Conservation (phyloP, 2,329 filamentous ascomycete genomes). For the Calonectria multiphialidica region DNA sequence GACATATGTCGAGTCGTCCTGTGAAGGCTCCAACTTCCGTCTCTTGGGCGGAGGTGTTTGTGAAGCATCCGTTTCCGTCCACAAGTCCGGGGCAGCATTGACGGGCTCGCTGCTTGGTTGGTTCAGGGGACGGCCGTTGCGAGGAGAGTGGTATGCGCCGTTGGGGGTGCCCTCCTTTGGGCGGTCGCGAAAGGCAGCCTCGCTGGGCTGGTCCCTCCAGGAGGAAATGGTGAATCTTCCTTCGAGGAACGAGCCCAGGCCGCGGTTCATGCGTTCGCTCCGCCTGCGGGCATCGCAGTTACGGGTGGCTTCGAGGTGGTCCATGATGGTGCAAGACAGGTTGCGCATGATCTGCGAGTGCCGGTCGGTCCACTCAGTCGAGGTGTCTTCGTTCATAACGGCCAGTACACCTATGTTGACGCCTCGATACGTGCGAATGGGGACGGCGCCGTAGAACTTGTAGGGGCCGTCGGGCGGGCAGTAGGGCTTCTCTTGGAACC, state of each 20-base stretch:
- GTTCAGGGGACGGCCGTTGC: not conserved
- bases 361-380: conserved; percentile 38
- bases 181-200: not conserved
- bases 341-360: conserved; percentile 43
- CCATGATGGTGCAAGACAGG: conserved; percentile 50
- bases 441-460: conserved; percentile 56
- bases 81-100: not conserved
- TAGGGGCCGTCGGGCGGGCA: conserved; percentile 36
- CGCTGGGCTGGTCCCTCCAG: conserved; percentile 32
- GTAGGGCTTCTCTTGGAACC: conserved; percentile 43
- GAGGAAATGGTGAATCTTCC: conserved; percentile 46
- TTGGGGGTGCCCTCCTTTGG: conserved; percentile 32
- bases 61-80: not conserved
- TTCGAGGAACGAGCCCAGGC: conserved; percentile 53
- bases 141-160: conserved; percentile 28
- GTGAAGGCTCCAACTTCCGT: not conserved
- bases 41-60: not conserved
- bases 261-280: conserved; percentile 53
- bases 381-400: conserved; percentile 40
- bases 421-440: conserved; percentile 53
- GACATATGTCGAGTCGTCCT: not conserved
- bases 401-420: conserved; percentile 58
- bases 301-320: conserved; percentile 49
- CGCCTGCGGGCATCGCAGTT: conserved; percentile 44
- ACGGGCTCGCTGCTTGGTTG: not conserved